These are phyloP conservation scores for Solanum pennellii DNA, from an alignment of 257 asterid genomes.

Conservation along the genomic window DNA sequence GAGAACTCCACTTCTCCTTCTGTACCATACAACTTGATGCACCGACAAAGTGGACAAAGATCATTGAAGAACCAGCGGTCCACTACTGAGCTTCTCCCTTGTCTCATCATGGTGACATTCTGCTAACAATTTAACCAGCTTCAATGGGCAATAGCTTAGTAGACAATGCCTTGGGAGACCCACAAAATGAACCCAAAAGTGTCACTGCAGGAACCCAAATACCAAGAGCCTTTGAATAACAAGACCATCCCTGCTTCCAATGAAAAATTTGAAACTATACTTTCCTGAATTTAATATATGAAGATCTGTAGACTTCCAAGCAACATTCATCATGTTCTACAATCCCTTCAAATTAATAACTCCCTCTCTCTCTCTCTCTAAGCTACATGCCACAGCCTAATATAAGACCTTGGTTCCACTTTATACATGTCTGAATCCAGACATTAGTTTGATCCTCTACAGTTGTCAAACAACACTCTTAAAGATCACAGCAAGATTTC, in stretches of 20 bases:
- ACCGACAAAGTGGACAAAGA: background rate
- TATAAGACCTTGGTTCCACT: background rate
- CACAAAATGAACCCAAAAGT: background rate
- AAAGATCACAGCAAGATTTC: background rate
- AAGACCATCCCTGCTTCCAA: background rate
- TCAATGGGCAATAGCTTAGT: background rate
- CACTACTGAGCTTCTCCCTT: background rate
- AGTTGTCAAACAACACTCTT: background rate
- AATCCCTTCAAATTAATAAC: background rate
- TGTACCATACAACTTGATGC: background rate
- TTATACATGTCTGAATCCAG: background rate
- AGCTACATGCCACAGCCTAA: background rate
- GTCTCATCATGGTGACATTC: background rate
- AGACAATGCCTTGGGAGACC: background rate
- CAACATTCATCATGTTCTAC: background rate
- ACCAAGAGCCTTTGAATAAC: background rate
- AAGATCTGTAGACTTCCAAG: background rate
- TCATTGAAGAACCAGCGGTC: background rate
- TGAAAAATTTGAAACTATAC: background rate
- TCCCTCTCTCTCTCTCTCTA: background rate
- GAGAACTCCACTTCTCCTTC: background rate
- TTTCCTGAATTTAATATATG: background rate
- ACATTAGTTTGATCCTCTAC: background rate
- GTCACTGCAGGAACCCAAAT: background rate
- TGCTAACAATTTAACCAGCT: background rate